A percentile compares a stretch with the other conserved stretches of the same genome.
Evolutionary conservation across 768 basidiomycete genomes (phyloP).

Genomic region (Coprinopsis sp.): DNA sequence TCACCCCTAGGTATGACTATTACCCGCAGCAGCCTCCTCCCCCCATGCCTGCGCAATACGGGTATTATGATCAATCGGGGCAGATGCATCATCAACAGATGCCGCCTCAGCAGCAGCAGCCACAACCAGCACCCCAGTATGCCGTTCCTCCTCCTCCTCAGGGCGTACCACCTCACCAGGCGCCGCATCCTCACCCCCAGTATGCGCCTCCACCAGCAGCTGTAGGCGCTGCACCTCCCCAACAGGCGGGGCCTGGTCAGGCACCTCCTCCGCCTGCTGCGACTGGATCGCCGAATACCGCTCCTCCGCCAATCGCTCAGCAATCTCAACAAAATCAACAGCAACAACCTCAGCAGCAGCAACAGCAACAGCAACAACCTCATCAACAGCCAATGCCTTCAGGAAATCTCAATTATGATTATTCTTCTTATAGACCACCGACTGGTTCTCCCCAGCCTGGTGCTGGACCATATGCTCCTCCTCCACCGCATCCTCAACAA

Average conservation of each 20-base stretch:
- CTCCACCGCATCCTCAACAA: constrained; percentile 17
- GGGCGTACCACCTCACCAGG: constrained; percentile 12
- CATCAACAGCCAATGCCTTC: constrained; percentile 19
- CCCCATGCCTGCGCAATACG: constrained; percentile 15
- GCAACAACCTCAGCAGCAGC: constrained; percentile 16
- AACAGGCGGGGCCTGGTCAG: constrained; percentile 13
- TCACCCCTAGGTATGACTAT: constrained; percentile 7
- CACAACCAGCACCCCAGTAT: constrained; percentile 11
- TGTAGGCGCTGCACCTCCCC: constrained; percentile 9
- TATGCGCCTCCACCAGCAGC: constrained; percentile 13
- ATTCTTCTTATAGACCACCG: constrained; percentile 3
- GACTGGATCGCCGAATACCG: constrained; percentile 12
- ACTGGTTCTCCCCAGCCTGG: constrained; percentile 10
- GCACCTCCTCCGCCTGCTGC: constrained; percentile 9
- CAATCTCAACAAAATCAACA: constrained; percentile 8
- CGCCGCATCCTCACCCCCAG: constrained; percentile 14
- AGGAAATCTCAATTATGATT: constrained; percentile 6
- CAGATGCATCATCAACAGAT: constrained; percentile 24
- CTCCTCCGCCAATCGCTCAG: constrained; percentile 15
- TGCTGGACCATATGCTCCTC: constrained; percentile 10
- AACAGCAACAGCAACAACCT: constrained; percentile 19
- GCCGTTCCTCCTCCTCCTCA: constrained; percentile 10
- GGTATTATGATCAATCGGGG: constrained; percentile 25
- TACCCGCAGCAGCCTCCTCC: constrained; percentile 7
- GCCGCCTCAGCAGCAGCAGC: constrained; percentile 21